A percentile compares a stretch with the other conserved stretches of the same genome.
Conservation (phyloP, 768 basidiomycete genomes). For the Hortiboletus flavorubellus region DNA sequence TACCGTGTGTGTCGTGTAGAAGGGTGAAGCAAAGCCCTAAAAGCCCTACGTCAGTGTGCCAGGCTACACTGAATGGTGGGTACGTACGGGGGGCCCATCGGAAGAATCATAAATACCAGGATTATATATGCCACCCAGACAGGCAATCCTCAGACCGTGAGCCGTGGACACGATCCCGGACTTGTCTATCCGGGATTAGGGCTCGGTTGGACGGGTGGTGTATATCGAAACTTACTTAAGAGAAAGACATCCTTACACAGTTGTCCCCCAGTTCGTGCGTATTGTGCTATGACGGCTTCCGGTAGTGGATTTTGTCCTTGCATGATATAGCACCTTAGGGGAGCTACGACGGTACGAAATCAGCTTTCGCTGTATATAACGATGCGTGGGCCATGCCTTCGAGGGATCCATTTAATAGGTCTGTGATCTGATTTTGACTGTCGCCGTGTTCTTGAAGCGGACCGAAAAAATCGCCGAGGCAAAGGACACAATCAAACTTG, state of each 20-base stretch:
- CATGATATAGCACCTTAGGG: conserved; percentile 91
- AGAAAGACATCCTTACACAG: conserved; percentile 81
- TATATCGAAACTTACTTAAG: conserved; percentile 56
- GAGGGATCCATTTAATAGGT: conserved; percentile 64
- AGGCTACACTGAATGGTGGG: background rate
- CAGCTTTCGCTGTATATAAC: background rate
- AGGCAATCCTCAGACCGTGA: conserved; percentile 79
- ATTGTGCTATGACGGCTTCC: conserved; percentile 65
- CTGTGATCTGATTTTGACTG: conserved; percentile 49
- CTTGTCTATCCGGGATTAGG: conserved; percentile 54
- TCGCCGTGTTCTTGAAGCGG: conserved; percentile 36
- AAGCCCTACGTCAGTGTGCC: conserved; percentile 2
- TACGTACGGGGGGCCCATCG: conserved; percentile 62
- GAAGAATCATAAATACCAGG: conserved; percentile 53
- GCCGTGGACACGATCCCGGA: conserved; percentile 77
- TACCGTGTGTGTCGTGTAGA: conserved; percentile 65
- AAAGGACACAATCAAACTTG: conserved; percentile 83
- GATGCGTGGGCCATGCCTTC: conserved; percentile 46
- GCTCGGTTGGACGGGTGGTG: background rate
- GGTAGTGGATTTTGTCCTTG: conserved; percentile 80
- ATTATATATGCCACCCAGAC: conserved; percentile 78
- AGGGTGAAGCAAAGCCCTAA: conserved; percentile 75
- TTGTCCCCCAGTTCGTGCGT: conserved; percentile 73
- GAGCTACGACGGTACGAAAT: conserved; percentile 47
- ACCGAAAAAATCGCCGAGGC: conserved; percentile 85